Evolutionary conservation across 23 red algal species (phyloP).

Genomic region (Gracilariopsis chorda): DNA sequence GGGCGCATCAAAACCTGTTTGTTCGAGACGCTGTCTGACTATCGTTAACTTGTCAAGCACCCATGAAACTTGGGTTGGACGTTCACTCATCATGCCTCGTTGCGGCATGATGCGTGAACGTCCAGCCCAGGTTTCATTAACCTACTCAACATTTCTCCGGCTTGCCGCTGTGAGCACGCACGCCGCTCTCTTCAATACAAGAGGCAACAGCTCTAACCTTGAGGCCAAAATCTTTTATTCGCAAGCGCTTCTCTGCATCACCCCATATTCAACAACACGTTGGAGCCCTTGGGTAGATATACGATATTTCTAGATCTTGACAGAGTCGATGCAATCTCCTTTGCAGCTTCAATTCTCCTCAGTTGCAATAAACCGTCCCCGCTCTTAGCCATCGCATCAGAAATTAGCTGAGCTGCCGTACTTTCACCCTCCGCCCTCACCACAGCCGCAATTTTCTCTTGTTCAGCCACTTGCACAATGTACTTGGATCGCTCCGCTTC

Average conservation of each 20-base stretch:
- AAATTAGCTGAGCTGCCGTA: conserved; percentile 88
- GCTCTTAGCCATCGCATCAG: conserved; percentile 86
- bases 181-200: too few relatives aligned
- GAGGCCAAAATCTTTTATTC: too few relatives aligned
- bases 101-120: too few relatives aligned
- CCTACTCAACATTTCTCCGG: too few relatives aligned
- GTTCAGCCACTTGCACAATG: conserved; percentile 92
- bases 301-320: conserved; percentile 83
- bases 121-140: too few relatives aligned
- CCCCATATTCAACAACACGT: conserved; percentile 87
- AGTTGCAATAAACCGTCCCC: conserved; percentile 92
- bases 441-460: conserved; percentile 96
- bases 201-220: too few relatives aligned
- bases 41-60: too few relatives aligned
- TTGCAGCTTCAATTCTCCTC: conserved; percentile 95
- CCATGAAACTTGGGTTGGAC: too few relatives aligned
- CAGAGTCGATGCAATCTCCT: conserved; percentile 80
- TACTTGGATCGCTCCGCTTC: conserved; percentile 95
- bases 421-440: conserved; percentile 94
- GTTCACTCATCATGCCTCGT: too few relatives aligned
- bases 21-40: too few relatives aligned
- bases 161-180: too few relatives aligned
- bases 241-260: conserved; percentile 8
- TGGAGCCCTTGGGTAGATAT: conserved; percentile 86
- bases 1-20: too few relatives aligned